These are phyloP conservation scores for Phenoliferia sp. DNA, from an alignment of 1,284 basidiomycete genomes.

Conservation along the genomic window DNA sequence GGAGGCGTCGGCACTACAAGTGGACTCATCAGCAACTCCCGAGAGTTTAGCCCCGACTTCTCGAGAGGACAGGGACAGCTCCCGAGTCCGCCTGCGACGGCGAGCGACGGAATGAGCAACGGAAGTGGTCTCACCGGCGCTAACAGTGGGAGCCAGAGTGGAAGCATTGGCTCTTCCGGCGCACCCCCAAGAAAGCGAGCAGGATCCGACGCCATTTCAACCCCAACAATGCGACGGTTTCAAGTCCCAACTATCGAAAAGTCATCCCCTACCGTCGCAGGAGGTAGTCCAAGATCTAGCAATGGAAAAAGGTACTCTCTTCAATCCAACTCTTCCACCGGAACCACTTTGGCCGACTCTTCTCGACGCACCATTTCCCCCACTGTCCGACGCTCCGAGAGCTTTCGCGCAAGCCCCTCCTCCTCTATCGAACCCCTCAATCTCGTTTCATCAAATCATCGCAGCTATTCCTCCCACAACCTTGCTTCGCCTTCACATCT, in stretches of 20 bases:
- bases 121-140: neutral
- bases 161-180: neutral
- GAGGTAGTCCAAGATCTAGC: neutral
- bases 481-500: neutral
- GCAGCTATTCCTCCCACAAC: neutral
- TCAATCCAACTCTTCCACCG: neutral
- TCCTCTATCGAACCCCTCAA: neutral
- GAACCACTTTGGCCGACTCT: no score
- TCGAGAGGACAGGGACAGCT: neutral
- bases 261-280: constrained; percentile 2
- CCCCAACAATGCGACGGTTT: neutral
- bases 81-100: constrained; percentile 10
- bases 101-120: constrained; percentile 10
- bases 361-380: neutral
- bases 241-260: constrained; percentile 1
- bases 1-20: neutral
- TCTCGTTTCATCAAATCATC: neutral
- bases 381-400: neutral
- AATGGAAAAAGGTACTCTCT: neutral
- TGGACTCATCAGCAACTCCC: neutral
- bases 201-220: constrained; percentile 1
- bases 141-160: neutral
- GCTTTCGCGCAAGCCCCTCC: neutral
- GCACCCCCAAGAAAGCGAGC: neutral
- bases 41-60: neutral